Conservation (phyloP, 164 flowering plant genomes). For the Paratinospora sagittata region DNA sequence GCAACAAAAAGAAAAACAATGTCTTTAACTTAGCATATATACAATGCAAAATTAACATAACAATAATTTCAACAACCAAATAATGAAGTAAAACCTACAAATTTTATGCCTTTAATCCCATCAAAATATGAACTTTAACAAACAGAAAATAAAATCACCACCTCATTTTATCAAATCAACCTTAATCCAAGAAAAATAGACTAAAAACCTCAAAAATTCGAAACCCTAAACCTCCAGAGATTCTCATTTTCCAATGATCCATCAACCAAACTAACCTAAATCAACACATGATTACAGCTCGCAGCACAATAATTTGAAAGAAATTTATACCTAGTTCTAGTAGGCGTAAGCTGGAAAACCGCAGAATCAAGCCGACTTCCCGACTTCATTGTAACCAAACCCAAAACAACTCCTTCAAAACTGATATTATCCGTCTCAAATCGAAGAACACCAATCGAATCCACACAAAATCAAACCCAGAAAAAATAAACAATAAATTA, state of each 20-base stretch:
- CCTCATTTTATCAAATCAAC: background rate
- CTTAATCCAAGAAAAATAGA: background rate
- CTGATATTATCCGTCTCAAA: background rate
- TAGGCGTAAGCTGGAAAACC: conserved; percentile 94
- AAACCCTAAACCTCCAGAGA: conserved; percentile 7
- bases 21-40: background rate
- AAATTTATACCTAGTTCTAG: conserved; percentile 72
- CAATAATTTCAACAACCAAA: background rate
- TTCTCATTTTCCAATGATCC: background rate
- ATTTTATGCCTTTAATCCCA: background rate
- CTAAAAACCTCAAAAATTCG: background rate
- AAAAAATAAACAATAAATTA: background rate
- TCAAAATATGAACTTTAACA: background rate
- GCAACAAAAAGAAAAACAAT: background rate
- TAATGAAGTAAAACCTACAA: too few relatives aligned
- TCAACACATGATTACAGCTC: background rate
- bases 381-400: conserved; percentile 55
- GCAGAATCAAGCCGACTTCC: conserved; percentile 70
- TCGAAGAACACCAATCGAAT: conserved; percentile 2
- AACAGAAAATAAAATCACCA: background rate
- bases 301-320: background rate
- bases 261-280: conserved; percentile 1
- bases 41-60: background rate
- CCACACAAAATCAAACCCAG: background rate
- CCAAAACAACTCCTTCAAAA: background rate